phyloP scores from a whole-genome alignment of 331 rosid species.

The Rhamnella rubrinervis region DNA sequence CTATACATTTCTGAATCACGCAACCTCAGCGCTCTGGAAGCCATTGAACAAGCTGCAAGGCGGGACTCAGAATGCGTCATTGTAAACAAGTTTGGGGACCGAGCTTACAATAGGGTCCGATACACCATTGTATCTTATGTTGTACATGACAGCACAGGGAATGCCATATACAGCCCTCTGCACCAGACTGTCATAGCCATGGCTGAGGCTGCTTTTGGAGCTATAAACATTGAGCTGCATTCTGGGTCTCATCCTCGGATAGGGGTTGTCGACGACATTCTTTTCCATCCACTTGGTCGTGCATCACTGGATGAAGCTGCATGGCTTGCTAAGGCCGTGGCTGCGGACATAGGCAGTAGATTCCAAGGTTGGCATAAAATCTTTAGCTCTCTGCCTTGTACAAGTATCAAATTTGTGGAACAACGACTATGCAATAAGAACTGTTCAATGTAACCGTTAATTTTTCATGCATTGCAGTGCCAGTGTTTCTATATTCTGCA shows the following conservation, averaged over 20 bases:
- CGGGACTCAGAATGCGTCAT: constrained; percentile 51
- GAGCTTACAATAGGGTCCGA: constrained; percentile 66
- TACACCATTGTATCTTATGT: constrained; percentile 69
- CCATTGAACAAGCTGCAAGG: constrained; percentile 63
- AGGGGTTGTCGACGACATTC: constrained; percentile 81
- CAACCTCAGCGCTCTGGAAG: constrained; percentile 45
- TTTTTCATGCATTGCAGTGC: constrained; percentile 50
- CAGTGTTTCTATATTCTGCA: constrained; percentile 78
- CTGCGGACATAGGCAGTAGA: constrained; percentile 55
- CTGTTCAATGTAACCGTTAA: too few relatives aligned
- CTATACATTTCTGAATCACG: constrained; percentile 65
- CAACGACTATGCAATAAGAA: background rate
- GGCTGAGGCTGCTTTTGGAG: constrained; percentile 71
- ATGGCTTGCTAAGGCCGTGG: constrained; percentile 76
- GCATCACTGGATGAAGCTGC: constrained; percentile 74
- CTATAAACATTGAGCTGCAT: constrained; percentile 62
- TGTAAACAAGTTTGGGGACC: constrained; percentile 56
- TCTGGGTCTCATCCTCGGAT: constrained; percentile 75
- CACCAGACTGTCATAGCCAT: constrained; percentile 62
- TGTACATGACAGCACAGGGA: constrained; percentile 56
- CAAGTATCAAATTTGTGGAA: too few relatives aligned
- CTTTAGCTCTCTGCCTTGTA: too few relatives aligned
- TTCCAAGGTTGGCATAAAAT: constrained; percentile 55
- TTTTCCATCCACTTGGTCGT: constrained; percentile 70
- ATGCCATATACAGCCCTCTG: constrained; percentile 69